Evolutionary conservation across 75 land plant species (phyloP).

Genomic region (Picea sitchensis): DNA sequence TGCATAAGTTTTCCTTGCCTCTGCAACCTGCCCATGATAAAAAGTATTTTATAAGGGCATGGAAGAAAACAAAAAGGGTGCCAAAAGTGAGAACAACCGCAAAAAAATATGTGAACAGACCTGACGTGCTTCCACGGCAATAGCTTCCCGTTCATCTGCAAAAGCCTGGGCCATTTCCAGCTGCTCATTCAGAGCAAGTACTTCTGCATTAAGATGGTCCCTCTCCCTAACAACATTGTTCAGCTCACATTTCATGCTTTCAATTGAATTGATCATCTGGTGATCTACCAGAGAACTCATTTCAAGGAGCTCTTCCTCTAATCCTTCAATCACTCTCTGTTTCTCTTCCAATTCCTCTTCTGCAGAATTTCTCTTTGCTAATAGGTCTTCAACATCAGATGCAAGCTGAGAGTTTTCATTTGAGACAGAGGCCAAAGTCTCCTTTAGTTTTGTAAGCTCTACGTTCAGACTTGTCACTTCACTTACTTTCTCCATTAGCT

Average conservation of each 20-base stretch:
- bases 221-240: conserved; percentile 44
- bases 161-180: conserved; percentile 62
- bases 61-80: not conserved
- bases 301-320: conserved; percentile 50
- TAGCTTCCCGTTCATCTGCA: conserved; percentile 83
- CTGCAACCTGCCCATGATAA: conserved; percentile 58
- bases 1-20: conserved; percentile 63
- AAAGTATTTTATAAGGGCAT: not conserved
- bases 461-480: conserved; percentile 22
- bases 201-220: conserved; percentile 50
- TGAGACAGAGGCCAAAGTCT: conserved; percentile 16
- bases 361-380: conserved; percentile 21
- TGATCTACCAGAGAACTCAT: conserved; percentile 41
- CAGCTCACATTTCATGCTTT: conserved; percentile 41
- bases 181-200: conserved; percentile 55
- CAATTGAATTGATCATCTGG: conserved; percentile 33
- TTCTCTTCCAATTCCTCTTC: conserved; percentile 58
- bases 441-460: conserved; percentile 14
- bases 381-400: conserved; percentile 27
- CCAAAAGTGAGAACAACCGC: not conserved
- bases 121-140: conserved; percentile 79
- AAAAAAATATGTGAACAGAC: conserved; percentile 25
- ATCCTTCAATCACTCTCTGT: conserved; percentile 34
- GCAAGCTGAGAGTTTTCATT: conserved; percentile 45
- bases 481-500: conserved; percentile 33